Conservation (phyloP, 192 early-diverging fungal species). For the Coemansia pectinata region DNA sequence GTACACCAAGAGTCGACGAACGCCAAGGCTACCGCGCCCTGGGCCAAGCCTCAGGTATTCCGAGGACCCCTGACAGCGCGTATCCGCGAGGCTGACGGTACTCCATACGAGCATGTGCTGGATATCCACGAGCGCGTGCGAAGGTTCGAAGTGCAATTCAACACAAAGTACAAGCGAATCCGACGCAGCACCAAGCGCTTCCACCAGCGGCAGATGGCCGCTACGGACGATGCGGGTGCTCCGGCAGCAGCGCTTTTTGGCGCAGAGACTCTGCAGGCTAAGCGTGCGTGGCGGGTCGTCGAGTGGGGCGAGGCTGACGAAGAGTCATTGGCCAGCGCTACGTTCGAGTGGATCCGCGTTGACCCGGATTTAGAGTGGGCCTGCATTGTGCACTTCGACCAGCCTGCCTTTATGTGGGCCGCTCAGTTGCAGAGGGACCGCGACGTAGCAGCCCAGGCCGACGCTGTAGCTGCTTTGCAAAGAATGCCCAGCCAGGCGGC, state of each 20-base stretch:
- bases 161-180: conserved; percentile 98
- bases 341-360: conserved; percentile 96
- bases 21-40: conserved; percentile 44
- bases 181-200: conserved; percentile 76
- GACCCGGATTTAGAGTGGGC: conserved; percentile 96
- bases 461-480: conserved; percentile 72
- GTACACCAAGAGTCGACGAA: conserved; percentile 75
- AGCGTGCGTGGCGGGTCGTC: conserved; percentile 70
- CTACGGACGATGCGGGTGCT: conserved; percentile 44
- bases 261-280: conserved; percentile 61
- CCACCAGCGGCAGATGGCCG: conserved; percentile 68
- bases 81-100: conserved; percentile 82
- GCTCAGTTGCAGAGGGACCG: conserved; percentile 86
- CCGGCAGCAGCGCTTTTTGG: conserved; percentile 36
- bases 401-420: conserved; percentile 95
- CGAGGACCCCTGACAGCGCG: conserved; percentile 70
- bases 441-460: conserved; percentile 90
- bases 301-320: conserved; percentile 84
- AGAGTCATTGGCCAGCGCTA: conserved; percentile 59
- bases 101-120: conserved; percentile 80
- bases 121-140: conserved; percentile 74
- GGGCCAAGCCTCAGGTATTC: conserved; percentile 50
- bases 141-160: conserved; percentile 89
- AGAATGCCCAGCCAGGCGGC: conserved; percentile 64
- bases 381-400: conserved; percentile 80